Evolutionary conservation across 345 rosid species (phyloP), one percentile per base, ranked within the genome.

Genomic region (Arabis hirsuta): DNA sequence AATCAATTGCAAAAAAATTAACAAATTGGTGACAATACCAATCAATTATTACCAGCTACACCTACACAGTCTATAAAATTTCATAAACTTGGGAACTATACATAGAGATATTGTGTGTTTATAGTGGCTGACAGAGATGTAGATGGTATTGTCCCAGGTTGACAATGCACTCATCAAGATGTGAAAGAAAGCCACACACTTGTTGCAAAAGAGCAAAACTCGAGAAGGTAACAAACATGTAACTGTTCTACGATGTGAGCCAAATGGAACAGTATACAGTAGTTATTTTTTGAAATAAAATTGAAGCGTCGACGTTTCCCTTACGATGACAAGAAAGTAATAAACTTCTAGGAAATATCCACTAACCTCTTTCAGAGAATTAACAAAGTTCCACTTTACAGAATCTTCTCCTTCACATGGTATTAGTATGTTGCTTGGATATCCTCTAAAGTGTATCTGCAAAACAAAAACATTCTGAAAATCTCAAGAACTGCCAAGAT

Each of bases 371-470:
- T 95, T 91, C 52, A 95, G 79, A 65, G 96, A 88, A 78, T 89
- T 91, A 79, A 95, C 88, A 68, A 85, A 95, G 87, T 82, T 89
- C 99, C 99, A 88, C 64, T 95, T 95, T 4, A 86, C 90, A 65
- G 89, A 81, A 74, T 91, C 99, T 84, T 91, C 96, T 67, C 96
- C 96, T 81, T 91, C 96, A 73, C 96, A 89, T 11, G 99, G 97
- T 41, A 82, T 80, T 81, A 91, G 79, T 29, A 89, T 54, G 73
- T 82, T 85, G 76, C 67, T 84, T 0, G 99, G 99, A 83, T 91
- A 95, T 60, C 99, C 96, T 80, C 99, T 83, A 66, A 91, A 89
- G 80, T 95, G 99, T 42, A 95, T 86, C 99, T 95, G 81, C 69
- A 85, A 22, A 58, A 29, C 63, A 71, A 62, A 47, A 55, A n/a